Percentiles rank a stretch among this genome's conserved stretches.
phyloP scores from a whole-genome alignment of 2,329 filamentous ascomycete genomes.

The Sporothrix globosa region DNA sequence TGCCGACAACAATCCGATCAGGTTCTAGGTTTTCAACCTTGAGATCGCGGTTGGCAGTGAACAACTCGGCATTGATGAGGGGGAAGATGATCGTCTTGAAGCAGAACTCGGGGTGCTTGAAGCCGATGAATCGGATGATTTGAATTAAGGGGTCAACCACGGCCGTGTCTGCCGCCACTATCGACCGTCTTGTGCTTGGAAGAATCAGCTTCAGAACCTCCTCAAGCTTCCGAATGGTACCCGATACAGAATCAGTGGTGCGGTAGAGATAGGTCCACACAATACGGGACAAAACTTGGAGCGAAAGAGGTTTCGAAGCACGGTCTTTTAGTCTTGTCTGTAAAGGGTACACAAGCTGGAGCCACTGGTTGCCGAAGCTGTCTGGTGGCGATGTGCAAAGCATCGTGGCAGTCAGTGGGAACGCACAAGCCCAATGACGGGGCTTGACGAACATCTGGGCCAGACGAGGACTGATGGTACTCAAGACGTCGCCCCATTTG shows the following conservation, averaged over 20 bases:
- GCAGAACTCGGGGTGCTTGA: conserved; percentile 89
- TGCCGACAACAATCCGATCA: conserved; percentile 96
- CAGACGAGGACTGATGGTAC: conserved; percentile 75
- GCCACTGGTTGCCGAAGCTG: conserved; percentile 82
- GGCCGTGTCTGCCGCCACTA: conserved; percentile 79
- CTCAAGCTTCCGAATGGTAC: conserved; percentile 77
- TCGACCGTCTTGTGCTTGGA: conserved; percentile 75
- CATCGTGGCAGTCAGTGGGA: conserved; percentile 83
- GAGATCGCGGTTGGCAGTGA: conserved; percentile 72
- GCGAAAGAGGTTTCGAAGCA: conserved; percentile 72
- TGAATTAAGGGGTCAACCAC: conserved; percentile 90
- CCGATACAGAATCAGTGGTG: conserved; percentile 69
- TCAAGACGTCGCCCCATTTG: conserved; percentile 85
- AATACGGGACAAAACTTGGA: conserved; percentile 87
- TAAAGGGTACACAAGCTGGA: conserved; percentile 75
- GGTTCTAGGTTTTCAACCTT: conserved; percentile 93
- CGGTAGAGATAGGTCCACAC: conserved; percentile 95
- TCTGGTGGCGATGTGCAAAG: conserved; percentile 88
- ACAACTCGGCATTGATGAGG: conserved; percentile 88
- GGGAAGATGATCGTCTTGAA: conserved; percentile 94
- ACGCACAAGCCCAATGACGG: conserved; percentile 86
- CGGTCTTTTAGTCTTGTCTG: conserved; percentile 86
- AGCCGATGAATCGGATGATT: conserved; percentile 91
- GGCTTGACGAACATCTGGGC: conserved; percentile 87
- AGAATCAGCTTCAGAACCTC: conserved; percentile 86